Evolutionary conservation across 1,139 yeast genomes (phyloP), one percentile per base, ranked within the genome.

Genomic region (Blastobotrys serpentis): DNA sequence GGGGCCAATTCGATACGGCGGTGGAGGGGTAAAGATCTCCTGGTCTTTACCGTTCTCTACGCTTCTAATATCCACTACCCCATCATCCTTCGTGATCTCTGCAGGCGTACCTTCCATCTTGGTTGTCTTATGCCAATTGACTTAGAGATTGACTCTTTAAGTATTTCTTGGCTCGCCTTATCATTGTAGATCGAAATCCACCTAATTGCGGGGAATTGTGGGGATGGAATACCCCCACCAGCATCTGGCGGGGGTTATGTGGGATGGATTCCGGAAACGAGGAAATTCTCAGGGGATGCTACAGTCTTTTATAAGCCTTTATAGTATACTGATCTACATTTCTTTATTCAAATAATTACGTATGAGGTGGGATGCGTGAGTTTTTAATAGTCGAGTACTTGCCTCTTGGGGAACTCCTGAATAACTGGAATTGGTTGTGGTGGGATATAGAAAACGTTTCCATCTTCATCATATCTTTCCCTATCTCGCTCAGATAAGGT

Each of bases 391-490:
- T 55, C 58, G 36, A 56, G 39, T 8, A 50, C 30, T 8, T 44
- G 53, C 30, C 51, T 46, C 26, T 41, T 50, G 4, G 55, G 52
- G 40, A 56, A 57, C 21, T 52, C 43, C 36, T 54, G 56, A 32
- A 61, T 51, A 11, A 32, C 49, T 10, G 66, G 66, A 4, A 54
- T 49, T 2, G 56, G 51, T 32, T 48, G 52, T 32, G 52, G 54
- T 4, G 60, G 60, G 19, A 62, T 42, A 26, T 54, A 51, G 48
- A 87, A 90, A 10, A 87, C 77, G 55, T 85, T 83, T 1, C 98
- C 98, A 55, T 87, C 81, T 41, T 90, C 97, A 64, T 89, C 94
- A 48, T 86, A 71, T 66, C 98, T 79, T 68, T 88, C 95, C 57
- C 96, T 77, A 61, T 89, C 96, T 56, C 79, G 80, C 58, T 87